Conservation (phyloP, 164 flowering plant genomes). For the Euptelea pleiosperma region DNA sequence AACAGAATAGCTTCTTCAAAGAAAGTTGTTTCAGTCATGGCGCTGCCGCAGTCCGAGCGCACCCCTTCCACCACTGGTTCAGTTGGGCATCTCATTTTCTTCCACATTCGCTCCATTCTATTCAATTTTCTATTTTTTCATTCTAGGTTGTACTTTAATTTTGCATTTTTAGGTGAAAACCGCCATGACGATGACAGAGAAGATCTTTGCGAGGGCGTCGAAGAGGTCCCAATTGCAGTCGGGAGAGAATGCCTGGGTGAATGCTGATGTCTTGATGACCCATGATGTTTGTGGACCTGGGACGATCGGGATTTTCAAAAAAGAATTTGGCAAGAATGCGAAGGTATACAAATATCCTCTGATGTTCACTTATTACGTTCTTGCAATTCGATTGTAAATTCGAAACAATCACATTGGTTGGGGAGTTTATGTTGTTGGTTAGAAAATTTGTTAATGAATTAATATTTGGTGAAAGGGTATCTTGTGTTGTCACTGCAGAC, state of each 20-base stretch:
- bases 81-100: constrained; percentile 27
- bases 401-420: no score
- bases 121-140: not conserved
- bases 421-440: no score
- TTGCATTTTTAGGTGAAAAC: constrained; percentile 63
- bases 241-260: constrained; percentile 96
- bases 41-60: constrained; percentile 73
- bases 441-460: no score
- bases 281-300: constrained; percentile 99
- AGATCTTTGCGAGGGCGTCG: constrained; percentile 84
- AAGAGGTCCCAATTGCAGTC: constrained; percentile 72
- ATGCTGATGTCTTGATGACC: constrained; percentile 94
- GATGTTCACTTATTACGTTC: no score
- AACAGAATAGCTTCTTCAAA: constrained; percentile 33
- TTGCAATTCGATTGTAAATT: no score
- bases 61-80: constrained; percentile 84
- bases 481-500: no score
- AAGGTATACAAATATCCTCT: constrained; percentile 79
- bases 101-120: not conserved
- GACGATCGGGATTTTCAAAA: constrained; percentile 83
- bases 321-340: constrained; percentile 85
- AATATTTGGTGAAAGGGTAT: no score
- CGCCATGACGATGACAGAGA: constrained; percentile 95
- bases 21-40: constrained; percentile 66
- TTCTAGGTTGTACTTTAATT: not conserved